These are phyloP conservation scores for Achaetomium macrosporum DNA, from an alignment of 2,329 filamentous ascomycete species.

Conservation along the genomic window DNA sequence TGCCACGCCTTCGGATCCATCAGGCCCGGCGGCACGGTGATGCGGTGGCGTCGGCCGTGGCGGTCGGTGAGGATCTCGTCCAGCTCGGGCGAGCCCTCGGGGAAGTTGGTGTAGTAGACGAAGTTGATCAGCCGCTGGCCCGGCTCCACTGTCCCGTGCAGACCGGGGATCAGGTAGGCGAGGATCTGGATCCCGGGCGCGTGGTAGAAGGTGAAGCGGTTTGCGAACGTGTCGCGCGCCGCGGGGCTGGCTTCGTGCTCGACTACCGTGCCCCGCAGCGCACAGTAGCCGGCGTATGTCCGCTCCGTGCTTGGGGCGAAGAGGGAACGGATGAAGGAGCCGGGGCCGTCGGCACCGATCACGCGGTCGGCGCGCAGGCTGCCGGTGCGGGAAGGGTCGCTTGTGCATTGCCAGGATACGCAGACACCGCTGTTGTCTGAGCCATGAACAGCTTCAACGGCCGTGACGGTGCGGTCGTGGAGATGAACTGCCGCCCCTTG, in stretches of 20 bases:
- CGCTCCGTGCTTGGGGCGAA: conserved; percentile 29
- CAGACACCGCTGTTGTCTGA: conserved; percentile 26
- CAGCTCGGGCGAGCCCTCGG: conserved; percentile 29
- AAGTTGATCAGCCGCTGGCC: conserved; percentile 39
- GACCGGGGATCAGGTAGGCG: conserved; percentile 38
- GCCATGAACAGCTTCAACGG: too few relatives aligned
- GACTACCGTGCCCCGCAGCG: conserved; percentile 36
- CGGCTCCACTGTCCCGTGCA: conserved; percentile 33
- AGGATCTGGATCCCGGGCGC: conserved; percentile 35
- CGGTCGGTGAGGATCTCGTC: conserved; percentile 33
- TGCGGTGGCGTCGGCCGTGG: conserved; percentile 28
- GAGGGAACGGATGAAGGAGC: conserved; percentile 34
- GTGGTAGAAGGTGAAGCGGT: conserved; percentile 38
- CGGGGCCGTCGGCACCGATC: conserved; percentile 40
- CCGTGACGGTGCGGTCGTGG: conserved; percentile 32
- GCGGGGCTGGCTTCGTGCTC: conserved; percentile 34
- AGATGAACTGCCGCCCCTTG: conserved; percentile 30
- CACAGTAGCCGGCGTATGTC: conserved; percentile 37
- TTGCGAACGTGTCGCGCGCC: conserved; percentile 30
- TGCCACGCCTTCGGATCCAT: conserved; percentile 31
- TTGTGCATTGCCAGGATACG: conserved; percentile 31
- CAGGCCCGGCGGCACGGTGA: conserved; percentile 35
- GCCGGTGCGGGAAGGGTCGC: conserved; percentile 26
- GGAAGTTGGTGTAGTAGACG: conserved; percentile 41
- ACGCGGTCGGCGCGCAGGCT: conserved; percentile 33